Conservation (phyloP, 2,329 filamentous ascomycete species). For the Magnaporthiopsis incrustans region DNA sequence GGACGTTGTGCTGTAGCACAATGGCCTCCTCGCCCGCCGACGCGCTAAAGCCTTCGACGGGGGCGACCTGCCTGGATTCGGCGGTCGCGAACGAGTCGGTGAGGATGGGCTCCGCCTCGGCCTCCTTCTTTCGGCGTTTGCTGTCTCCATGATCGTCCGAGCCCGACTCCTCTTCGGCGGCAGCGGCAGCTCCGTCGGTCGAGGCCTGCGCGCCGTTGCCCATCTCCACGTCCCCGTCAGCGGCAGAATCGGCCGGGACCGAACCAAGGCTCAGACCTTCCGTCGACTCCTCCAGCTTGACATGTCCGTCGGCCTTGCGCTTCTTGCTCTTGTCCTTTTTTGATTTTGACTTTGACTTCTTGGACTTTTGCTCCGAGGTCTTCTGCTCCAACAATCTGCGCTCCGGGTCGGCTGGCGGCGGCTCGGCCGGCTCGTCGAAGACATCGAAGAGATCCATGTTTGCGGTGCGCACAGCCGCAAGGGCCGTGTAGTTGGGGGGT, state of each 20-base stretch:
- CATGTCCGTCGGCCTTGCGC: conserved; percentile 68
- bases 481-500: background rate
- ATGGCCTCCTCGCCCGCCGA: conserved; percentile 56
- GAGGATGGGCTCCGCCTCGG: conserved; percentile 69
- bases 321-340: conserved; percentile 68
- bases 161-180: conserved; percentile 21
- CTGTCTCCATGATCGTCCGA: conserved; percentile 34
- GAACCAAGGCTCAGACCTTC: conserved; percentile 2
- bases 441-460: conserved; percentile 74
- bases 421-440: conserved; percentile 61
- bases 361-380: conserved; percentile 17
- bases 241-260: background rate
- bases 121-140: conserved; percentile 57
- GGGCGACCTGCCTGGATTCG: conserved; percentile 82
- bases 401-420: conserved; percentile 5
- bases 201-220: conserved; percentile 25
- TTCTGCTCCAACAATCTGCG: conserved; percentile 1
- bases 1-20: conserved; percentile 91
- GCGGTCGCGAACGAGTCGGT: conserved; percentile 94
- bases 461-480: background rate
- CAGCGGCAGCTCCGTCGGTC: conserved; percentile 14
- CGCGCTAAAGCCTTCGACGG: conserved; percentile 57
- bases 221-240: conserved; percentile 28
- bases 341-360: conserved; percentile 31
- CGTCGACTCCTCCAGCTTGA: conserved; percentile 7